phyloP scores from a whole-genome alignment of 1,284 basidiomycete species.

The Phellopilus nigrolimitatus region DNA sequence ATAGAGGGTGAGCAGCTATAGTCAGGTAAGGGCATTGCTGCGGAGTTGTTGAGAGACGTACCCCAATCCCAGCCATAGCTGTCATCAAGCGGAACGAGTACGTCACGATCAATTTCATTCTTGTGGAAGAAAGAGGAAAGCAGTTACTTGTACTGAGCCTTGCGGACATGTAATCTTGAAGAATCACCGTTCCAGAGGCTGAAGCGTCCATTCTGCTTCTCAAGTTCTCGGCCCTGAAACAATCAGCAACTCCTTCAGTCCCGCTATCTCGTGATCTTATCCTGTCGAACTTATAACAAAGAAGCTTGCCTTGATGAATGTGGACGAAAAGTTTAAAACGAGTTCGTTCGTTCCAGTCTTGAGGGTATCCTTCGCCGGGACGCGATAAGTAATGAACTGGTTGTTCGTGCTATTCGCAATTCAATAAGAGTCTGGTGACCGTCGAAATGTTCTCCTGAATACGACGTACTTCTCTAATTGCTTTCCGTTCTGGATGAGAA shows the following conservation, averaged over 20 bases:
- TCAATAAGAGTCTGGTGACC: background rate
- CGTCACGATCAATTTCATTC: slow-evolving; percentile 1
- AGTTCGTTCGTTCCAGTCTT: slow-evolving; percentile 63
- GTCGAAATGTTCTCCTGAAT: background rate
- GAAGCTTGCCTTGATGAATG: slow-evolving; percentile 59
- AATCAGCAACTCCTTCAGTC: background rate
- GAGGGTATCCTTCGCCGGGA: slow-evolving; percentile 50
- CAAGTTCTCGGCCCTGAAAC: slow-evolving; percentile 56
- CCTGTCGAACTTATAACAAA: background rate
- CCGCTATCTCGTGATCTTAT: background rate
- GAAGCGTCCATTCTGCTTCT: slow-evolving; percentile 55
- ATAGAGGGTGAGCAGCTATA: slow-evolving; percentile 14
- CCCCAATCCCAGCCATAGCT: slow-evolving; percentile 89
- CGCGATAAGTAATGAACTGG: slow-evolving; percentile 73
- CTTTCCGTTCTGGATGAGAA: slow-evolving; percentile 62
- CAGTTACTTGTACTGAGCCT: slow-evolving; percentile 80
- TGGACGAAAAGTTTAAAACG: slow-evolving; percentile 65
- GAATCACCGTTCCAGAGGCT: slow-evolving; percentile 85
- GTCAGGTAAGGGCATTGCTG: background rate
- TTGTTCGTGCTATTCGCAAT: slow-evolving; percentile 52
- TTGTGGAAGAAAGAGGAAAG: background rate
- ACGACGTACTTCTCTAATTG: slow-evolving; percentile 54
- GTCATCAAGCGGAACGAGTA: slow-evolving; percentile 5
- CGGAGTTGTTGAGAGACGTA: slow-evolving; percentile 26
- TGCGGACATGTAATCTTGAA: slow-evolving; percentile 80